Percentiles rank a stretch among this genome's conserved stretches.
phyloP scores from a whole-genome alignment of 306 rosid genomes.

The Cercis canadensis region DNA sequence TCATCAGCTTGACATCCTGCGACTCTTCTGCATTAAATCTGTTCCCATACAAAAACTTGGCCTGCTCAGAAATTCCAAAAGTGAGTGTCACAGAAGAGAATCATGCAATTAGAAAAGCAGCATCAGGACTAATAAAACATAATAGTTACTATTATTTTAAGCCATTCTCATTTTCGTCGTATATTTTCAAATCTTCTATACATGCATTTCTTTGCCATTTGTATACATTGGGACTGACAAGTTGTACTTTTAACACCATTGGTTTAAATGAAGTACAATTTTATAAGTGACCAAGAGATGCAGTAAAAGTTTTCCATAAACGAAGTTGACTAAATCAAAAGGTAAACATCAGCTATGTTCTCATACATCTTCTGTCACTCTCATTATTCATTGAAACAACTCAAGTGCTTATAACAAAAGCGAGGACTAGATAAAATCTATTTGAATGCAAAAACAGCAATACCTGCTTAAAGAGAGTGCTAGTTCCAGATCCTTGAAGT shows the following conservation, averaged over 20 bases:
- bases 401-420: conserved; percentile 19
- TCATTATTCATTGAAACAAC: conserved; percentile 15
- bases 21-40: conserved; percentile 73
- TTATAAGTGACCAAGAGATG: not conserved
- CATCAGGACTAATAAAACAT: not conserved
- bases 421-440: not conserved
- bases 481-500: conserved; percentile 92
- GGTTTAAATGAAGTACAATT: not conserved
- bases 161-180: conserved; percentile 3
- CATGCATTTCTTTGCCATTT: not conserved
- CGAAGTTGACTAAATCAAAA: not conserved
- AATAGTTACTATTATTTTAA: not conserved
- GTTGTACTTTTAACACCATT: conserved; percentile 9
- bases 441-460: conserved; percentile 21
- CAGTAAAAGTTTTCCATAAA: not conserved
- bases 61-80: conserved; percentile 60
- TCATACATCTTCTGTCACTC: conserved; percentile 16
- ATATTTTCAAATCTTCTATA: conserved; percentile 4
- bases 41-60: conserved; percentile 89
- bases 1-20: conserved; percentile 88
- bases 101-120: conserved; percentile 26
- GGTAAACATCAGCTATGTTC: conserved; percentile 15
- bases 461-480: conserved; percentile 98
- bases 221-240: conserved; percentile 17
- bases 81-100: conserved; percentile 31